These are phyloP conservation scores for Exophiala sideris DNA, from an alignment of 2,329 filamentous ascomycete genomes.

Conservation along the genomic window DNA sequence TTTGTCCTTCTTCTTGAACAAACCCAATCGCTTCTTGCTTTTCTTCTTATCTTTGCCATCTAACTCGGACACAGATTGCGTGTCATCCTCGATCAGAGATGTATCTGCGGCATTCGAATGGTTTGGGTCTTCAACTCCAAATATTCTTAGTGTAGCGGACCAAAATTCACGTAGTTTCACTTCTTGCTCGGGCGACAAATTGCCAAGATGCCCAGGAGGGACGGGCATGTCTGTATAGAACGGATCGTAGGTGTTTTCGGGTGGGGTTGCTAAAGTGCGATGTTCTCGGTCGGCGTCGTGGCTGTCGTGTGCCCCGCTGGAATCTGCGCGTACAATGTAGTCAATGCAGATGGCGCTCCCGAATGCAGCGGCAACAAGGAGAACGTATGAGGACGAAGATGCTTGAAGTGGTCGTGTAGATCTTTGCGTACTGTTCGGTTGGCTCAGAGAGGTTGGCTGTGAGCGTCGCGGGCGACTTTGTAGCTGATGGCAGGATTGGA, in stretches of 20 bases:
- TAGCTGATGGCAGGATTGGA: background rate
- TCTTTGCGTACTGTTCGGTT: background rate
- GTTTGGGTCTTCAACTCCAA: constrained; percentile 53
- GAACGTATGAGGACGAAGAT: constrained; percentile 20
- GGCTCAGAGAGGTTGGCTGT: background rate
- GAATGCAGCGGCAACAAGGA: constrained; percentile 17
- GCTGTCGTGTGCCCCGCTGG: constrained; percentile 13
- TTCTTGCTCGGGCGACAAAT: constrained; percentile 85
- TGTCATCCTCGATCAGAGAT: constrained; percentile 27
- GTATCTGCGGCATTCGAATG: constrained; percentile 17
- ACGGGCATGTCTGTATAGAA: constrained; percentile 27
- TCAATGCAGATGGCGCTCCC: constrained; percentile 19
- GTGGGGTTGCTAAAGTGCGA: constrained; percentile 33
- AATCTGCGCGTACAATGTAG: constrained; percentile 9
- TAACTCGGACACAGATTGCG: constrained; percentile 26
- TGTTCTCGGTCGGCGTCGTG: constrained; percentile 28
- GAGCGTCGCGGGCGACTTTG: background rate
- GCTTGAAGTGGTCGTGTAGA: constrained; percentile 8
- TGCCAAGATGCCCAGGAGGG: constrained; percentile 71
- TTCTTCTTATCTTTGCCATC: constrained; percentile 53
- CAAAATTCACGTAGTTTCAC: constrained; percentile 85
- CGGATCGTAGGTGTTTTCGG: constrained; percentile 10
- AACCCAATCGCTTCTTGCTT: constrained; percentile 69
- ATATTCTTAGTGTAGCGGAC: constrained; percentile 71
- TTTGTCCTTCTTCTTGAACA: constrained; percentile 60